Evolutionary conservation across 164 flowering plant species (phyloP), one percentile per base, ranked within the genome.

Genomic region (Berberis vulgaris): DNA sequence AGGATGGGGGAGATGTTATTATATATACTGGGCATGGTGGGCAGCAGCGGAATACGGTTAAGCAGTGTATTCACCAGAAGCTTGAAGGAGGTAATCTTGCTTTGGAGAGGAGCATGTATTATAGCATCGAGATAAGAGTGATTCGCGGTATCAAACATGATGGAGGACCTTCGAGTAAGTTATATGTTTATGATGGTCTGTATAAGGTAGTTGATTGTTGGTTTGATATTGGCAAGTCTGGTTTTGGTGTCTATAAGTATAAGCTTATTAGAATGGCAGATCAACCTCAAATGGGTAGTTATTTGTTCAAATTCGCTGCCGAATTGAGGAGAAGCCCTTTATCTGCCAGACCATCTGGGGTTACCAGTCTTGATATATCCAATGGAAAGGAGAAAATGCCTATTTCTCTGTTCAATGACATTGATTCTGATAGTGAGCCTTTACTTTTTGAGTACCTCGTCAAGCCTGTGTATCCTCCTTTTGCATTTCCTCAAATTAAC

Each of bases 11-110:
- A 0, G 93, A 88, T 54, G 80, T 81, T 60, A 64, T 91, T 0
- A 76, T 86, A 6, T 91, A 91, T 62, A 83, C 96, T 1, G 97
- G 97, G 3, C 97, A 91, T 26, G 97, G 96, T 11, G 97, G 96
- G 40, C 87, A 81, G 45, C 82, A 81, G 43, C 79, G 79, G 72
- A 49, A 64, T 7, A 59, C 71, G 6, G 45, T 57, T 2, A 77
- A 62, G 68, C 86, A 84, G 66, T 73, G 77, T 57, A 63, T 57
- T 62, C 78, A 92, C 64, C 98, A 92, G 78, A 89, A 74, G 75
- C 74, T 89, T 9, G 86, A 84, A 66, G 84, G 93, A 44, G 97
- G 97, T 58, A 93, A 93, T 76, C 74, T 88, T 39, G 98, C 92
- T 1, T 45, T 93, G 77, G 88, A 88, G 73, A 72, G 90, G 64